Evolutionary conservation across 2,329 filamentous ascomycete species (phyloP), one percentile per base, ranked within the genome.

Genomic region (Karstenula rhodostoma): DNA sequence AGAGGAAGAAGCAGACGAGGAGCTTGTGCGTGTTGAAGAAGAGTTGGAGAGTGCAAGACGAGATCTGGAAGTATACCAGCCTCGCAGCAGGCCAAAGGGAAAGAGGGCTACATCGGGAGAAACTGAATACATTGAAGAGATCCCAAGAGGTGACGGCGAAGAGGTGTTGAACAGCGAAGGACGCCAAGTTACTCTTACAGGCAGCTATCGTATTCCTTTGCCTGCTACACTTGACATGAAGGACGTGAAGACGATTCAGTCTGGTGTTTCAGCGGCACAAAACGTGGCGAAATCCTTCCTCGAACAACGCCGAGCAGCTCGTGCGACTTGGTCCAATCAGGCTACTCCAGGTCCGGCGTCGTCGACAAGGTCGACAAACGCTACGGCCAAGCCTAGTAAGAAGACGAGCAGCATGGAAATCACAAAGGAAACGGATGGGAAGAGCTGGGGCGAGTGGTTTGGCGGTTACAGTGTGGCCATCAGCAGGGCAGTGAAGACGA

Each of bases 401-500:
- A 58, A 54, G 19, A 33, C 43, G 23, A 44, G 50, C 10, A 47
- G 53, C 4, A 43, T 67, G 56, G 67, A 71, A n/a, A 60, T 69
- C 7, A 57, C 52, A 2, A 64, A 57, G 1, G 67, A 68, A 4
- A 56, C 59, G 4, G 63, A 57, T 0, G 67, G 67, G 0, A 71
- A 72, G 65, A 71, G 70, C 35, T 78, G 76, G 76, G 62, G 72
- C 8, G 76, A 78, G 53, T 78, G 75, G 75, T 75, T 78, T 53
- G 76, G 76, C 0, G 76, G 74, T 17, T 78, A 78, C 55, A 77
- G 74, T 51, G 62, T 78, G 60, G 74, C 75, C 10, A 75, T 78
- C 48, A 69, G 70, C 19, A 56, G 72, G 43, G 74, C 72, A n/a
- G 73, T 78, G 10, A 74, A 72, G 52, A 78, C 64, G 52, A 75